Conservation (phyloP, 73 alveolate genomes). For the Paramecium caudatum region DNA sequence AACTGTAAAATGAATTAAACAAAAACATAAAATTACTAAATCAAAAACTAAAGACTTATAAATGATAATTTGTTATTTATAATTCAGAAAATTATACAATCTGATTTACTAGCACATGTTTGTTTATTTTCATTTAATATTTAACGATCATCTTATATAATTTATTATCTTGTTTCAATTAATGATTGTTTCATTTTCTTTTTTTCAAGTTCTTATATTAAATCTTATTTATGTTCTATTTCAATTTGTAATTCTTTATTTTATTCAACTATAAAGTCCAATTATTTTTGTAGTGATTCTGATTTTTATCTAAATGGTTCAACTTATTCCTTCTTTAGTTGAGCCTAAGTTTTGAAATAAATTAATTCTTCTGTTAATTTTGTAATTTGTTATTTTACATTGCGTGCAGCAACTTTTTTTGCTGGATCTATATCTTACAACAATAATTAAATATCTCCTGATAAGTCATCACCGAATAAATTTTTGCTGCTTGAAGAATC, state of each 20-base stretch:
- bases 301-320: slow-evolving; percentile 40
- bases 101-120: neutral
- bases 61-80: slow-evolving; percentile 46
- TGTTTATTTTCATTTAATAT: neutral
- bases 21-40: slow-evolving; percentile 21
- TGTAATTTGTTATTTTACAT: slow-evolving; percentile 19
- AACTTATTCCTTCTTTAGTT: slow-evolving; percentile 39
- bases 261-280: slow-evolving; percentile 60
- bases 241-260: slow-evolving; percentile 61
- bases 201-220: neutral
- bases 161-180: neutral
- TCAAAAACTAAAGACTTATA: neutral
- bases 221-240: slow-evolving; percentile 32
- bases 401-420: slow-evolving; percentile 31
- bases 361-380: slow-evolving; percentile 24
- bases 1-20: slow-evolving; percentile 4
- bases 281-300: neutral
- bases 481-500: neutral
- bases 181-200: neutral
- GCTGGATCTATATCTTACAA: slow-evolving; percentile 45
- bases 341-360: slow-evolving; percentile 39
- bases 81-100: slow-evolving; percentile 55
- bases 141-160: neutral
- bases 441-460: slow-evolving; percentile 9
- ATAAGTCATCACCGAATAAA: neutral